A percentile compares a stretch with the other conserved stretches of the same genome.
Conservation (phyloP, 2,329 filamentous ascomycete genomes). For the Escovopsis sp. region DNA sequence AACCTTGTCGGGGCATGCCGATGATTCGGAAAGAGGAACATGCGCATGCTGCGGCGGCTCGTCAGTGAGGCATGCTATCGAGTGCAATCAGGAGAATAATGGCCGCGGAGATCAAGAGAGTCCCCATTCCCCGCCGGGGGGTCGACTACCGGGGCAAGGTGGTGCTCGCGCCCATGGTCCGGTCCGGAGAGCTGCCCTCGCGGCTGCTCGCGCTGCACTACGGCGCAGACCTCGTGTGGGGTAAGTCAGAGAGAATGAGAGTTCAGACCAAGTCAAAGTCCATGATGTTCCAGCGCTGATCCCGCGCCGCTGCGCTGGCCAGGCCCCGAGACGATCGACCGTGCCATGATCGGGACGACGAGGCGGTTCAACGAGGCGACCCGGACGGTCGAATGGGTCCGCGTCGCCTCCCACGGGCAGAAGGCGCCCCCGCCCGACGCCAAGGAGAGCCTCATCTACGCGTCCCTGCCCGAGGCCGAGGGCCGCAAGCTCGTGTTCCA, state of each 20-base stretch:
- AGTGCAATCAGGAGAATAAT: slow-evolving; percentile 35
- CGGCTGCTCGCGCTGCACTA: slow-evolving; percentile 83
- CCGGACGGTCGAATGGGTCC: slow-evolving; percentile 72
- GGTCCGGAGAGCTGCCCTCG: slow-evolving; percentile 88
- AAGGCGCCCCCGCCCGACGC: slow-evolving; percentile 39
- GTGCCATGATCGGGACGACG: slow-evolving; percentile 75
- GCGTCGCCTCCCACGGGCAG: slow-evolving; percentile 55
- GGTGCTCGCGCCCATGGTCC: slow-evolving; percentile 94
- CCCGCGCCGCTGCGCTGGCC: slow-evolving; percentile 6
- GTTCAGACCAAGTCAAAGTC: neutral
- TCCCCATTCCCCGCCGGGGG: slow-evolving; percentile 74
- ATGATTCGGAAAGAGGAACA: slow-evolving; percentile 3
- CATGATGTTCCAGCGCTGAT: too few species aligned
- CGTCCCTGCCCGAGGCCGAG: slow-evolving; percentile 67
- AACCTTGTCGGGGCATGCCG: slow-evolving; percentile 2
- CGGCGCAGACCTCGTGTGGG: slow-evolving; percentile 94
- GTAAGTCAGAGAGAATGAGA: slow-evolving; percentile 27
- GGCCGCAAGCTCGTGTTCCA: slow-evolving; percentile 71
- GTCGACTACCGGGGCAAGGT: slow-evolving; percentile 91
- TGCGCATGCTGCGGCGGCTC: slow-evolving; percentile 7
- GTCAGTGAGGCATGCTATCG: slow-evolving; percentile 16
- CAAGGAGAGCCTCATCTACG: slow-evolving; percentile 62
- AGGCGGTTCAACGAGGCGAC: slow-evolving; percentile 63
- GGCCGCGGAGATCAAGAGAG: slow-evolving; percentile 45
- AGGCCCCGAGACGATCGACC: slow-evolving; percentile 90